Conservation (phyloP, 768 basidiomycete species). For the Tephrocybe sp. region DNA sequence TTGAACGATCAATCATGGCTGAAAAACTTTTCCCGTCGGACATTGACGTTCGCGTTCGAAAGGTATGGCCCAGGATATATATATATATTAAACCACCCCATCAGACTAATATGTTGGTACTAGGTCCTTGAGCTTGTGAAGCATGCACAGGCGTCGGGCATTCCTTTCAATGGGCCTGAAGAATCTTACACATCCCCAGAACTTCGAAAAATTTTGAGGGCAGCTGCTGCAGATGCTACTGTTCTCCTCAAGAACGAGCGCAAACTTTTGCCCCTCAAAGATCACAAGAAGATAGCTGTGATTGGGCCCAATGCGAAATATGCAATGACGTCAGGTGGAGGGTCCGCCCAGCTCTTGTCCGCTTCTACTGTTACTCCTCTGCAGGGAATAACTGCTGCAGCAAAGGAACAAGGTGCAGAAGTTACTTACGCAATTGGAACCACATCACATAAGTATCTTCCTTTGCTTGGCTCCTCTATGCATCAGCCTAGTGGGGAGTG, state of each 20-base stretch:
- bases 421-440: conserved; percentile 45
- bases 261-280: conserved; percentile 44
- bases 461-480: conserved; percentile 47
- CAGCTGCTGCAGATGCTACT: conserved; percentile 49
- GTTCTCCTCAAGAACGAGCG: conserved; percentile 62
- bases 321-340: conserved; percentile 54
- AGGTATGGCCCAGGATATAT: conserved; percentile 21
- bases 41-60: conserved; percentile 36
- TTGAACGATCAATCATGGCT: conserved; percentile 33
- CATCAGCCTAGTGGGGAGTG: conserved; percentile 30
- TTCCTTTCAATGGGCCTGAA: conserved; percentile 53
- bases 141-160: conserved; percentile 45
- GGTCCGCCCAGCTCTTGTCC: conserved; percentile 50
- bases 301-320: conserved; percentile 62
- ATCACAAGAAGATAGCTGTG: conserved; percentile 47
- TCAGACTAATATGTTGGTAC: neutral
- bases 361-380: conserved; percentile 56
- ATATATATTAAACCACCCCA: neutral
- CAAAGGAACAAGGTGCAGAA: conserved; percentile 39
- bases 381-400: conserved; percentile 46
- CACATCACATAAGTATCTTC: conserved; percentile 45
- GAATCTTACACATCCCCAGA: conserved; percentile 43
- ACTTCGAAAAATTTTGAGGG: conserved; percentile 44
- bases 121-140: conserved; percentile 49
- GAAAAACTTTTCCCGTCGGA: conserved; percentile 42